These are phyloP conservation scores for Boletus rubropictus DNA, from an alignment of 768 basidiomycete genomes.

Conservation along the genomic window DNA sequence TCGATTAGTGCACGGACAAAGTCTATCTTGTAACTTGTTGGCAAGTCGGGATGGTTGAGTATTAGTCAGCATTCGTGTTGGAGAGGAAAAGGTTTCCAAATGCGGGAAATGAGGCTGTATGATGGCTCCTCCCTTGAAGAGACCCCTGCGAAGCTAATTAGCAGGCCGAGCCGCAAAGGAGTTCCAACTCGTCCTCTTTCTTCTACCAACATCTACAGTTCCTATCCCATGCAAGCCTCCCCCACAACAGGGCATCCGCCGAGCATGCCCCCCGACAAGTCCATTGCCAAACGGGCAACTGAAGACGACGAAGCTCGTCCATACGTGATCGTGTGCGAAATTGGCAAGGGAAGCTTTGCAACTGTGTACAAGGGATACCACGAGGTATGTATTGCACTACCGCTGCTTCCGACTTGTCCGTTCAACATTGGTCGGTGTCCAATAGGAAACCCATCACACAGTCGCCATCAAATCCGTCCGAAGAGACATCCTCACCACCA, in stretches of 20 bases:
- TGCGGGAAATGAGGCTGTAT: conserved; percentile 14
- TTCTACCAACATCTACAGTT: conserved; percentile 5
- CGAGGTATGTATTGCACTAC: conserved; percentile 48
- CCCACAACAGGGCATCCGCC: conserved; percentile 18
- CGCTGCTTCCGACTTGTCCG: neutral
- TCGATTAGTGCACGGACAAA: too few species aligned
- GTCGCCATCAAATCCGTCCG: conserved; percentile 96
- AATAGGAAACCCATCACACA: conserved; percentile 65
- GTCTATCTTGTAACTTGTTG: too few species aligned
- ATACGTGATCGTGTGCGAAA: conserved; percentile 69
- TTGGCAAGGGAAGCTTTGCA: conserved; percentile 92
- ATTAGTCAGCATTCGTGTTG: conserved; percentile 22
- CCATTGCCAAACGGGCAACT: conserved; percentile 21
- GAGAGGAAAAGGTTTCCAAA: conserved; percentile 26
- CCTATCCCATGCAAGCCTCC: conserved; percentile 16
- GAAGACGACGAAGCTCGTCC: conserved; percentile 73
- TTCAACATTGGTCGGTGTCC: conserved; percentile 1
- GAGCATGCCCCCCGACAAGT: conserved; percentile 27
- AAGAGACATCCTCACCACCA: conserved; percentile 78
- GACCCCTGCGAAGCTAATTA: conserved; percentile 26
- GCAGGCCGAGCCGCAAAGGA: conserved; percentile 12
- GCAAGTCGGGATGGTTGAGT: too few species aligned
- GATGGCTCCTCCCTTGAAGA: conserved; percentile 14
- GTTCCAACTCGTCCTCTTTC: conserved; percentile 7
- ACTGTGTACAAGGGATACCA: conserved; percentile 94